These are phyloP conservation scores for Podospora pseudopauciseta DNA, from an alignment of 495 filamentous ascomycete genomes.

Conservation along the genomic window DNA sequence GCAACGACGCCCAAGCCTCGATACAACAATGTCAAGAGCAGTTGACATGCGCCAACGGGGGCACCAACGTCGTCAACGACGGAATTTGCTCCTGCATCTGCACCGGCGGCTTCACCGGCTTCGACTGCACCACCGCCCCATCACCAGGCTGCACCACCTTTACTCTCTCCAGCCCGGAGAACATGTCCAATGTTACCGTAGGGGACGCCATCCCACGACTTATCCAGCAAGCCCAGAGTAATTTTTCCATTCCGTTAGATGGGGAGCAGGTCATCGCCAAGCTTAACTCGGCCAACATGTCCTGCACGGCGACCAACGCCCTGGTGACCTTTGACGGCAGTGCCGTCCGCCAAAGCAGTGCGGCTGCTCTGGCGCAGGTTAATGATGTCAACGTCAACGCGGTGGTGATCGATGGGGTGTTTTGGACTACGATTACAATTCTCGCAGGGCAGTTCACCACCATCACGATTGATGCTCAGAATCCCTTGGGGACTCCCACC, in stretches of 20 bases:
- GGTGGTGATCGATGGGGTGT: slow-evolving; percentile 29
- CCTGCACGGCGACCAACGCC: slow-evolving; percentile 77
- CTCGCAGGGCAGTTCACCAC: slow-evolving; percentile 30
- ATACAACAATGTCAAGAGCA: slow-evolving; percentile 51
- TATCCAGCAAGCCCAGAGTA: slow-evolving; percentile 56
- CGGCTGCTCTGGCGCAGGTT: slow-evolving; percentile 21
- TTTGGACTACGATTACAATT: slow-evolving; percentile 39
- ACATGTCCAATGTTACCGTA: slow-evolving; percentile 67
- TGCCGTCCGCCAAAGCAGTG: slow-evolving; percentile 31
- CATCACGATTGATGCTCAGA: slow-evolving; percentile 27
- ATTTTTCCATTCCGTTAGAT: slow-evolving; percentile 74
- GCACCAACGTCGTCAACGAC: slow-evolving; percentile 63
- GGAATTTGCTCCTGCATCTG: slow-evolving; percentile 81
- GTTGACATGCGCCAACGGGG: slow-evolving; percentile 71
- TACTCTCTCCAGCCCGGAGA: slow-evolving; percentile 39
- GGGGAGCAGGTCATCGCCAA: slow-evolving; percentile 63
- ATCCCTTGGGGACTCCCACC: slow-evolving; percentile 2
- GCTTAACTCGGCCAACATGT: slow-evolving; percentile 68
- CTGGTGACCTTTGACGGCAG: slow-evolving; percentile 74
- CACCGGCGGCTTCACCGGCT: slow-evolving; percentile 79
- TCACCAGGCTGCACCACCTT: slow-evolving; percentile 70
- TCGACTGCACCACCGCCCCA: slow-evolving; percentile 58
- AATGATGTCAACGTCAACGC: slow-evolving; percentile 23
- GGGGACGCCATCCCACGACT: slow-evolving; percentile 73
- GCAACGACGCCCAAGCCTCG: slow-evolving; percentile 30